Conservation (phyloP, 495 filamentous ascomycete species). For the Xylaria intraflava region DNA sequence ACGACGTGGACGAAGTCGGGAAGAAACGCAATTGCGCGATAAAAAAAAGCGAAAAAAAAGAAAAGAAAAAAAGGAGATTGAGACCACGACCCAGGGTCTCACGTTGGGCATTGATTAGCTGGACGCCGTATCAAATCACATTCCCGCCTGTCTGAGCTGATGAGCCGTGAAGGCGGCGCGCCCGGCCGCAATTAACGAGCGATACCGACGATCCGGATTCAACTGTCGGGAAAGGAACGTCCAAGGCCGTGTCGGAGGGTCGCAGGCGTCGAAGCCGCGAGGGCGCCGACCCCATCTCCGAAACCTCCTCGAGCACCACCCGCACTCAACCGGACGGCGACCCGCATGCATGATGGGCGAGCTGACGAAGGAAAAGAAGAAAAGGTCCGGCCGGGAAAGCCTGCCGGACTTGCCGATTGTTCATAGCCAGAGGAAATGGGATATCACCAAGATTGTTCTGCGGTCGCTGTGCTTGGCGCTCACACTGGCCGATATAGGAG, state of each 20-base stretch:
- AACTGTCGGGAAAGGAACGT: background rate
- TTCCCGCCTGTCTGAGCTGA: background rate
- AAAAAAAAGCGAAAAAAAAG: too few species aligned
- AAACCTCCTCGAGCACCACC: background rate
- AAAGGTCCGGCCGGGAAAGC: background rate
- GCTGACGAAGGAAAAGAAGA: background rate
- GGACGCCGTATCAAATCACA: background rate
- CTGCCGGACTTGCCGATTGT: background rate
- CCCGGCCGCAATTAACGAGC: background rate
- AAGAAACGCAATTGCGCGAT: too few species aligned
- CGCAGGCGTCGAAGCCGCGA: background rate
- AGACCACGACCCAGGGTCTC: background rate
- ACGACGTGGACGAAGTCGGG: too few species aligned
- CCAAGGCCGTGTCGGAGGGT: background rate
- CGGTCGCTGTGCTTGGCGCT: constrained; percentile 1
- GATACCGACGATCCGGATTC: constrained; percentile 1
- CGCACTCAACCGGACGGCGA: background rate
- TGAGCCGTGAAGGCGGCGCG: constrained; percentile 9
- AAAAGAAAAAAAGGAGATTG: too few species aligned
- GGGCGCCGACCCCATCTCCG: background rate
- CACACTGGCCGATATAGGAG: background rate
- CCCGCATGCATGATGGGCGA: background rate
- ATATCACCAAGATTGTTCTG: constrained; percentile 5
- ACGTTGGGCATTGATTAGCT: background rate
- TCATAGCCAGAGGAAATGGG: constrained; percentile 5